phyloP scores from a whole-genome alignment of 306 rosid genomes.

The Vigna angularis region DNA sequence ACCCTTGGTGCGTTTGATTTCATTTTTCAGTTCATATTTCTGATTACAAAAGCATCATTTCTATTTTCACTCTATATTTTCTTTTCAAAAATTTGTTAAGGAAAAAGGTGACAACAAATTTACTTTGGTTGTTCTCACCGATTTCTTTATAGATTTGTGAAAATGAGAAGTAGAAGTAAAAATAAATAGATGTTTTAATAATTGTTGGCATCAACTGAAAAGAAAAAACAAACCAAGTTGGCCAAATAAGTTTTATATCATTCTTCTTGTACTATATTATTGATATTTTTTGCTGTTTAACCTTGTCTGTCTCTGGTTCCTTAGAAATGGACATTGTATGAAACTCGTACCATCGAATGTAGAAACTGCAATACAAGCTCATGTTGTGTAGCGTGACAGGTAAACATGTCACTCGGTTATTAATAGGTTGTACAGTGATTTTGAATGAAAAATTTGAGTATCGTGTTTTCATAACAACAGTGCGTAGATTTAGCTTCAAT shows the following conservation, averaged over 20 bases:
- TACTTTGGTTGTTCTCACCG: not conserved
- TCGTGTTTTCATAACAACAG: not conserved
- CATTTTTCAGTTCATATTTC: not conserved
- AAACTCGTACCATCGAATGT: not conserved
- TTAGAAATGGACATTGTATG: conserved; percentile 18
- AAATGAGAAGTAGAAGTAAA: not conserved
- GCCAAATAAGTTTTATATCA: not conserved
- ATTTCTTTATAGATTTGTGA: conserved; percentile 4
- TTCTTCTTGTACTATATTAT: conserved; percentile 26
- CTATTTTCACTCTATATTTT: conserved; percentile 4
- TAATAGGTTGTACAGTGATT: not conserved
- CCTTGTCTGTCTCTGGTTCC: conserved; percentile 11
- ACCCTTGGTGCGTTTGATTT: not conserved
- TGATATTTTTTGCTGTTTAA: not conserved
- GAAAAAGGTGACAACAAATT: not conserved
- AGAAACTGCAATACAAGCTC: conserved; percentile 23
- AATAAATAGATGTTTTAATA: not conserved
- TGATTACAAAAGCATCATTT: not conserved
- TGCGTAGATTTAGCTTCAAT: not conserved
- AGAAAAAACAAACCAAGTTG: not conserved
- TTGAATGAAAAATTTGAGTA: not conserved
- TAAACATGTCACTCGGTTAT: conserved; percentile 13
- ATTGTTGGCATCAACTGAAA: not conserved
- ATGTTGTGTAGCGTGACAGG: conserved; percentile 22
- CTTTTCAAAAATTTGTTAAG: conserved; percentile 3